Evolutionary conservation across 2,329 filamentous ascomycete species (phyloP), one percentile per base, ranked within the genome.

Genomic region (Trichoderma koningiopsis): DNA sequence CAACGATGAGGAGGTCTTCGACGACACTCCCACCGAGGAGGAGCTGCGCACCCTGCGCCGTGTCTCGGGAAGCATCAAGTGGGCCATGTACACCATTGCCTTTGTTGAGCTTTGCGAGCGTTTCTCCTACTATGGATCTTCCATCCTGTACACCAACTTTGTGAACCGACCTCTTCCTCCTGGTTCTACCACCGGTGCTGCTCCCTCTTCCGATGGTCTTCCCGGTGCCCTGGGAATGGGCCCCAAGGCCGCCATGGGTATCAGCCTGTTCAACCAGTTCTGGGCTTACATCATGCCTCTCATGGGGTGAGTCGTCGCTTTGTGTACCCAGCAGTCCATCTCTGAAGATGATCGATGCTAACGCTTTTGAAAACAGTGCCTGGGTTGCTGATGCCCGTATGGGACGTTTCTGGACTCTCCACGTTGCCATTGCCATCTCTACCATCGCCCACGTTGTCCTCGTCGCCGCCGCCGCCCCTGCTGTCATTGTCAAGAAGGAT

Each of bases 71-170:
- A 84, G 84, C 75, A 87, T 93, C 71, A 88, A 89, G 60, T 89
- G 86, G 85, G 81, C 84, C 67, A 86, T 90, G 69, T 93, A 88
- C 80, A 89, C 88, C 31, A 87, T 94, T 70, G 90, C 89, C 59
- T 88, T 92, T 71, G 87, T 91, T 70, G 91, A 94, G 79, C 81
- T 92, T 68, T 92, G 89, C 81, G 91, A 94, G 81, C 89, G 91
- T 60, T 92, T 92, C 80, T 91, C 89, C 16, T 94, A 92, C 86
- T 93, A 93, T 75, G 91, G 91, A 67, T 89, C 89, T 5, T 86
- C 87, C 55, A 85, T 89, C 37, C 83, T 92, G 35, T 92, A 90
- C 86, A 88, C 87, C 76, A 90, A 90, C 79, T 91, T 88, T 75
- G 85, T 90, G 74, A 85, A 87, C 73, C 82, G 85, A 63, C 80